A percentile compares a stretch with the other conserved stretches of the same genome.
phyloP scores from a whole-genome alignment of 2,329 filamentous ascomycete species.

The Claviceps quebecensis region DNA sequence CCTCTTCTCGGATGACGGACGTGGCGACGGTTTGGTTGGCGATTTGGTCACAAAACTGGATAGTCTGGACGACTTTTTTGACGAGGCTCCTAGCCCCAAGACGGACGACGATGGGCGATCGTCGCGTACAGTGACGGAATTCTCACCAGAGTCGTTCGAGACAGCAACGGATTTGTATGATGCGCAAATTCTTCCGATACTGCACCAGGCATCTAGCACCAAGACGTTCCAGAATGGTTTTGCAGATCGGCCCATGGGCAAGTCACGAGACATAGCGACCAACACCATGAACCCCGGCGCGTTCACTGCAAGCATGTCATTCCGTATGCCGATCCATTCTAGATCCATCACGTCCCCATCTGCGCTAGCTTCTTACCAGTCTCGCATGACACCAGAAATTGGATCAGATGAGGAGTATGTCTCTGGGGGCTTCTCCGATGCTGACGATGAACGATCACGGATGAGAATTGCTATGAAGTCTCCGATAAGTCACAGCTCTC shows the following conservation, averaged over 20 bases:
- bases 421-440: slow-evolving; percentile 68
- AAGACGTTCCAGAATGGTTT: slow-evolving; percentile 82
- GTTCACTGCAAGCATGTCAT: slow-evolving; percentile 31
- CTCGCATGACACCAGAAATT: slow-evolving; percentile 42
- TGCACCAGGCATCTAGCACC: slow-evolving; percentile 72
- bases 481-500: slow-evolving; percentile 38
- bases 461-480: slow-evolving; percentile 49
- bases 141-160: slow-evolving; percentile 51
- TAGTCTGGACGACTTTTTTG: slow-evolving; percentile 71
- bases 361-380: slow-evolving; percentile 39
- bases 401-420: slow-evolving; percentile 63
- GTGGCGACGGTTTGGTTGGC: slow-evolving; percentile 52
- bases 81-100: slow-evolving; percentile 50
- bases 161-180: slow-evolving; percentile 77
- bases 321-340: slow-evolving; percentile 57
- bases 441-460: slow-evolving; percentile 43
- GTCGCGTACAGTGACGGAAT: slow-evolving; percentile 50
- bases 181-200: slow-evolving; percentile 78
- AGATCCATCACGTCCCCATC: slow-evolving; percentile 77
- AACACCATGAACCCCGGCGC: slow-evolving; percentile 51
- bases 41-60: slow-evolving; percentile 73
- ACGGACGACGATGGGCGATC: slow-evolving; percentile 44
- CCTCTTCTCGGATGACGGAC: slow-evolving; percentile 78
- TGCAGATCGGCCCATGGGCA: slow-evolving; percentile 51
- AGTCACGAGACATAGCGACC: slow-evolving; percentile 44